These are phyloP conservation scores for Mrakia gelida DNA, from an alignment of 768 basidiomycete species.

Conservation along the genomic window DNA sequence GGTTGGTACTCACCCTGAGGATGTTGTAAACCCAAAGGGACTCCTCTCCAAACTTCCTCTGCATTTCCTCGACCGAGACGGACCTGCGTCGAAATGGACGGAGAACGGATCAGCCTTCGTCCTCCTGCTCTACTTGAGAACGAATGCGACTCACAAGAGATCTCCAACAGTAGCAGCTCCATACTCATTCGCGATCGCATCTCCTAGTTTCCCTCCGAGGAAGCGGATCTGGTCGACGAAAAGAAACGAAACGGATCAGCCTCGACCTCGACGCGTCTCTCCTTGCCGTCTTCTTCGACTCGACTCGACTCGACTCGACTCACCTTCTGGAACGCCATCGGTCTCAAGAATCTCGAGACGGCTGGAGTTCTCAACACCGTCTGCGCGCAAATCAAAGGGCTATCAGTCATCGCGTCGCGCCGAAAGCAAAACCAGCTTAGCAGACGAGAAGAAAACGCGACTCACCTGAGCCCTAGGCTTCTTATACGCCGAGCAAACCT, in stretches of 20 bases:
- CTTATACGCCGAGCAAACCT: constrained; percentile 87
- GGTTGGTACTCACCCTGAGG: constrained; percentile 67
- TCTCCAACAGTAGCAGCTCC: constrained; percentile 86
- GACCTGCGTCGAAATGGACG: constrained; percentile 35
- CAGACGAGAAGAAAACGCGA: not conserved
- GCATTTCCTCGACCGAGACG: constrained; percentile 46
- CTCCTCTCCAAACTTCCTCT: constrained; percentile 48
- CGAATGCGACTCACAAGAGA: constrained; percentile 60
- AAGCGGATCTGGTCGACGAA: constrained; percentile 67
- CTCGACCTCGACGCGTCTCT: not conserved
- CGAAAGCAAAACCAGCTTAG: too few species aligned
- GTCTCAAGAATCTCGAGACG: constrained; percentile 75
- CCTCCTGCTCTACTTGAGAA: not conserved
- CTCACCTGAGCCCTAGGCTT: constrained; percentile 81
- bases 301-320: constrained; percentile 1
- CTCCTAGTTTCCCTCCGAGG: constrained; percentile 89
- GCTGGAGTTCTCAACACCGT: constrained; percentile 76
- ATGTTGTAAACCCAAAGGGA: constrained; percentile 87
- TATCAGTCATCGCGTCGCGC: too few species aligned
- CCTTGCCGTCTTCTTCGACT: not conserved
- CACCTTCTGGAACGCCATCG: constrained; percentile 85
- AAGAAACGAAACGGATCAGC: not conserved
- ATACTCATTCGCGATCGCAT: constrained; percentile 78
- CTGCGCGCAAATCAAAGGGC: constrained; percentile 47
- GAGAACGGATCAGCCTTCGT: not conserved